phyloP scores from a whole-genome alignment of 495 filamentous ascomycete species.

The Glarea lozoyensis region DNA sequence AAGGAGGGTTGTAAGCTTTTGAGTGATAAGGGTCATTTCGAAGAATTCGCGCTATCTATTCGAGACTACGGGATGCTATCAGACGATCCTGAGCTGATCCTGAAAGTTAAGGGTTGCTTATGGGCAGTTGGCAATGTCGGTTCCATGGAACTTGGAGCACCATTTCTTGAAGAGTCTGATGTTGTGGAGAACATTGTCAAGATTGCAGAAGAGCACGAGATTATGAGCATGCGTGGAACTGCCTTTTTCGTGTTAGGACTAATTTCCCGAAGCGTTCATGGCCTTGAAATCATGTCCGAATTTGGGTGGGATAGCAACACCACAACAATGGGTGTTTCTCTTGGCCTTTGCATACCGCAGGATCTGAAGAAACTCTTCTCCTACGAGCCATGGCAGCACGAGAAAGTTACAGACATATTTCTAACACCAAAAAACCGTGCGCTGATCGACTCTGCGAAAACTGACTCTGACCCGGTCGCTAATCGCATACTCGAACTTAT shows the following conservation, averaged over 20 bases:
- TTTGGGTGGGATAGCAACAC: slow-evolving; percentile 88
- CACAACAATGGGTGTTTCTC: slow-evolving; percentile 68
- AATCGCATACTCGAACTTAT: slow-evolving; percentile 69
- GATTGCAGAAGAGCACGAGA: slow-evolving; percentile 79
- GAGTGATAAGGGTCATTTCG: slow-evolving; percentile 88
- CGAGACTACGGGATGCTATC: slow-evolving; percentile 72
- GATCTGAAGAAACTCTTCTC: slow-evolving; percentile 72
- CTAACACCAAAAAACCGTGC: slow-evolving; percentile 29
- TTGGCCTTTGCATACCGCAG: slow-evolving; percentile 79
- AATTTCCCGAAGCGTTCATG: slow-evolving; percentile 86
- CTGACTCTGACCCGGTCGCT: slow-evolving; percentile 57
- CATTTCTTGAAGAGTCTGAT: slow-evolving; percentile 80
- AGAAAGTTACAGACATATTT: slow-evolving; percentile 31
- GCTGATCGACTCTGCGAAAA: slow-evolving; percentile 29
- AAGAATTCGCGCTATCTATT: slow-evolving; percentile 83
- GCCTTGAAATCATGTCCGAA: slow-evolving; percentile 77
- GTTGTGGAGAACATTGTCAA: slow-evolving; percentile 75
- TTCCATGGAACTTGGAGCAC: slow-evolving; percentile 93
- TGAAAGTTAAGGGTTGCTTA: slow-evolving; percentile 93
- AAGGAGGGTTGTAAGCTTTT: slow-evolving; percentile 85
- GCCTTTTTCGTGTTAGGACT: slow-evolving; percentile 93
- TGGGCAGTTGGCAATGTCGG: slow-evolving; percentile 98
- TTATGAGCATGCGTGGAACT: slow-evolving; percentile 87
- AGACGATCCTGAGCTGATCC: slow-evolving; percentile 77
- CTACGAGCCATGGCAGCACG: slow-evolving; percentile 36